Percentiles rank a stretch among this genome's conserved stretches.
Evolutionary conservation across 768 basidiomycete species (phyloP).

Genomic region (Pulveroboletus ravenelii): DNA sequence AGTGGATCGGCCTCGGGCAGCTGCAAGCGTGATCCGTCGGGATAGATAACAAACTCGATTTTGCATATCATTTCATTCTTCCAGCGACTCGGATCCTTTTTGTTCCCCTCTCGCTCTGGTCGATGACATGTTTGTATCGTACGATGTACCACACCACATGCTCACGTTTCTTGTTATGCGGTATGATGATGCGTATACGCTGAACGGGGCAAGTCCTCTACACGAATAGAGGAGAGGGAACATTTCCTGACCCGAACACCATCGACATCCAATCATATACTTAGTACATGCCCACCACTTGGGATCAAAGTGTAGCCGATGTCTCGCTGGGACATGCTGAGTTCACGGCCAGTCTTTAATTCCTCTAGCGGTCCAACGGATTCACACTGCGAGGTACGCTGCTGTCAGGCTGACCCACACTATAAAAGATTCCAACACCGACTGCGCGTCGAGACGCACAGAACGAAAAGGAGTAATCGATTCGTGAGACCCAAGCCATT

Average conservation of each 20-base stretch:
- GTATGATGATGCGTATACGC: not conserved
- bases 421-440: not conserved
- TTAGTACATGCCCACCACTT: not conserved
- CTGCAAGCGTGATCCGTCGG: not conserved
- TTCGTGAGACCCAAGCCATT: conserved; percentile 13
- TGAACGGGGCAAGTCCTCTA: not conserved
- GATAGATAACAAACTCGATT: not conserved
- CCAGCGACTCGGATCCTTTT: not conserved
- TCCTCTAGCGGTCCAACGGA: not conserved
- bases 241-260: not conserved
- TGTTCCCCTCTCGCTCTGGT: not conserved
- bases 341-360: too few relatives aligned
- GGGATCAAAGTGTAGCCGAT: not conserved
- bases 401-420: not conserved
- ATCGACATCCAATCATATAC: not conserved
- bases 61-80: not conserved
- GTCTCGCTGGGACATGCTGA: too few relatives aligned
- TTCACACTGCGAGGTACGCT: not conserved
- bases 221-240: not conserved
- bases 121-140: not conserved
- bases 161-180: not conserved
- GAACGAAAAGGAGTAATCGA: conserved; percentile 1
- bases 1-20: not conserved
- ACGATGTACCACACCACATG: not conserved
- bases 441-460: not conserved